phyloP scores from a whole-genome alignment of 192 early-diverging fungal genomes.

The Backusella sp. region DNA sequence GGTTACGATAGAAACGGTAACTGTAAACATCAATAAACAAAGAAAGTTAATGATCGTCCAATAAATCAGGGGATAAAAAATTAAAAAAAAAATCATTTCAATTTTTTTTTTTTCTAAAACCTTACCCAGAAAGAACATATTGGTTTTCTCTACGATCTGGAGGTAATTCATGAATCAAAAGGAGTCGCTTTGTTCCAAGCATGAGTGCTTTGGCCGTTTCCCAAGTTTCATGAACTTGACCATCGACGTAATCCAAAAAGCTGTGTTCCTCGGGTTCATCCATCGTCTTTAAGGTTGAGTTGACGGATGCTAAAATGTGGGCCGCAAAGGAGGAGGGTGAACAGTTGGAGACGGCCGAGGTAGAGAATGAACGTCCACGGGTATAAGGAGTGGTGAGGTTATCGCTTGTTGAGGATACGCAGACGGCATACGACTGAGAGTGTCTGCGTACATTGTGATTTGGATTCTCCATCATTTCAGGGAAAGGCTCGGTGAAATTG shows the following conservation, averaged over 20 bases:
- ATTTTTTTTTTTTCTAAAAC: constrained; percentile 13
- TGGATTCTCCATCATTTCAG: not conserved
- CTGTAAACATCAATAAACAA: constrained; percentile 11
- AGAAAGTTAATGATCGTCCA: constrained; percentile 1
- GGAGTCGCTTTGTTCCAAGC: constrained; percentile 47
- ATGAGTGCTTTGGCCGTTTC: constrained; percentile 46
- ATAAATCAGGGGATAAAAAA: constrained; percentile 15
- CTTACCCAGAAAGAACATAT: constrained; percentile 48
- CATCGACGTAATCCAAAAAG: constrained; percentile 48
- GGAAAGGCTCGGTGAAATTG: not conserved
- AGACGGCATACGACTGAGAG: constrained; percentile 8
- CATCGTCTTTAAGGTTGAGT: constrained; percentile 27
- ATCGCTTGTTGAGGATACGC: constrained; percentile 1
- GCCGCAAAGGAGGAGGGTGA: not conserved
- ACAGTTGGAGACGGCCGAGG: not conserved
- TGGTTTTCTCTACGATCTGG: constrained; percentile 56
- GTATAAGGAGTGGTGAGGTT: constrained; percentile 1
- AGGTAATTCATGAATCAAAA: constrained; percentile 53
- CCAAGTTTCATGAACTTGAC: constrained; percentile 44
- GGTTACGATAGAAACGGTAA: constrained; percentile 49
- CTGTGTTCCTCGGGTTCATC: constrained; percentile 43
- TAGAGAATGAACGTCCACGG: constrained; percentile 6
- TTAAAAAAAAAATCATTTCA: not conserved
- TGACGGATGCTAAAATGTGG: constrained; percentile 4
- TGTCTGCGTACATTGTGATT: constrained; percentile 5